Conservation (phyloP, 148 eudicot species). For the Heliosperma pusillum region DNA sequence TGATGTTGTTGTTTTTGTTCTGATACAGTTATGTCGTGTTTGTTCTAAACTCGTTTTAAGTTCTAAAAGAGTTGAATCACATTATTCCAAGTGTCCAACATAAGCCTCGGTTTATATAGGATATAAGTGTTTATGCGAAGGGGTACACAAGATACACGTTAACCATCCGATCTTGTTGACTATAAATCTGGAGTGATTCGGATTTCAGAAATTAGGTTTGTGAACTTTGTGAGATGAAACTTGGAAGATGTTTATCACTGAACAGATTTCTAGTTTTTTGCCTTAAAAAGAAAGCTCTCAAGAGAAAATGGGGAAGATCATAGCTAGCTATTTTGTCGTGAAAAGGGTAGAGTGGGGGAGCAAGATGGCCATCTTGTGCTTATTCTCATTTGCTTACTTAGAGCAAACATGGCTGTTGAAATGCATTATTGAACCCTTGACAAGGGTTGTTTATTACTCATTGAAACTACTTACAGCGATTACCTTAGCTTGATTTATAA, state of each 20-base stretch:
- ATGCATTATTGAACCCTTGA: neutral
- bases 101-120: neutral
- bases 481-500: neutral
- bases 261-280: neutral
- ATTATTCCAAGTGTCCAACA: too few relatives aligned
- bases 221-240: neutral
- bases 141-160: neutral
- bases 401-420: neutral
- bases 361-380: neutral
- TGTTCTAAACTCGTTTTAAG: too few relatives aligned
- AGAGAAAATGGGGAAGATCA: neutral
- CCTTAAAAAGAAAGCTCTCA: neutral
- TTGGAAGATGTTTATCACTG: neutral
- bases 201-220: too few relatives aligned
- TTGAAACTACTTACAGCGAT: neutral
- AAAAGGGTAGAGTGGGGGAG: neutral
- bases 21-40: too few relatives aligned
- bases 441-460: neutral
- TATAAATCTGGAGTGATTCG: too few relatives aligned
- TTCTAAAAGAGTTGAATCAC: too few relatives aligned
- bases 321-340: neutral
- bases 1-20: too few relatives aligned
- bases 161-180: slow-evolving; percentile 2
- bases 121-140: neutral
- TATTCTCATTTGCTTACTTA: neutral